A percentile compares a stretch with the other conserved stretches of the same genome.
These are phyloP conservation scores for Fusarium sp. DNA, from an alignment of 2,329 filamentous ascomycete species.

Conservation along the genomic window DNA sequence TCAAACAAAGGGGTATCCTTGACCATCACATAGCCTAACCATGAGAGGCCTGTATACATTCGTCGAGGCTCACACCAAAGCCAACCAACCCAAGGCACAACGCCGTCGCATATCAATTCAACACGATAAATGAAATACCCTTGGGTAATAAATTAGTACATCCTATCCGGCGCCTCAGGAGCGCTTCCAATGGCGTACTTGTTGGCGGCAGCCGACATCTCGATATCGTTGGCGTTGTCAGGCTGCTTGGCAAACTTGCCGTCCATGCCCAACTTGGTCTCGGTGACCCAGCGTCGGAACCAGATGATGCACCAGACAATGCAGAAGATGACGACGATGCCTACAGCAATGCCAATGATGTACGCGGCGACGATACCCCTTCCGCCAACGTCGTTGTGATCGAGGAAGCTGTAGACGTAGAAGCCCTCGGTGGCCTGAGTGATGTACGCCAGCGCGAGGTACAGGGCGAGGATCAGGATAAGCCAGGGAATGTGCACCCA, in stretches of 20 bases:
- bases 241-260: conserved; percentile 55
- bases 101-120: conserved; percentile 6
- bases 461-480: conserved; percentile 77
- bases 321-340: conserved; percentile 64
- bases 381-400: conserved; percentile 66
- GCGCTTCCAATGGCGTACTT: conserved; percentile 33
- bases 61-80: neutral
- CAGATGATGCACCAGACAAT: conserved; percentile 64
- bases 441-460: conserved; percentile 80
- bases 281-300: conserved; percentile 63
- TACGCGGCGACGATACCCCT: conserved; percentile 70
- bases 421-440: conserved; percentile 77
- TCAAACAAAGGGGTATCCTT: conserved; percentile 21
- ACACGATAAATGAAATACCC: neutral
- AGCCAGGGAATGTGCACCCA: conserved; percentile 77
- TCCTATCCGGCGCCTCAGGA: conserved; percentile 34
- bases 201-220: conserved; percentile 43
- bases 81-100: conserved; percentile 12
- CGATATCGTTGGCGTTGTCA: conserved; percentile 38
- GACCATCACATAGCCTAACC: conserved; percentile 10
- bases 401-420: conserved; percentile 84
- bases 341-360: conserved; percentile 69
- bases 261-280: conserved; percentile 58
- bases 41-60: neutral
- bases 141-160: conserved; percentile 23